Base-by-base conservation (phyloP, 176 grass and related monocot species). In the Cymbopogon citratus region DNA sequence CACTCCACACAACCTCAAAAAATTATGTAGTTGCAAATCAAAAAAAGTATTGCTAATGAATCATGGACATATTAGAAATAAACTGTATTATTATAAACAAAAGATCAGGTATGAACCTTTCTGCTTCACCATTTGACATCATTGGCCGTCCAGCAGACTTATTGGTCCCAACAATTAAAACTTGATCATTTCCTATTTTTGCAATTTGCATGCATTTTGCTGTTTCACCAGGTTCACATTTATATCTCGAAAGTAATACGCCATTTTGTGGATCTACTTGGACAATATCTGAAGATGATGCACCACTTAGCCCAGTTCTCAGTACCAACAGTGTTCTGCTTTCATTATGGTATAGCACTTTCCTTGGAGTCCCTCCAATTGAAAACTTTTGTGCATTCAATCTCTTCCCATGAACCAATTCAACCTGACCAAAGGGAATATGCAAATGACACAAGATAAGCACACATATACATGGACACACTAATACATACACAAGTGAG, bases 191-290 rank as follows among this genome's bases (percentile, higher is more conserved):
- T 67, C 92, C 96, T 82, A 91, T 85, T 83, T 89, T 93, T 84
- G 88, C 78, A 88, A 95, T 93, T 89, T 93, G 86, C 90, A 99
- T 95, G 82, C 92, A 95, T 80, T 90, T 99, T 83, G 96, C 96
- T 77, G 89, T 93, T 93, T 99, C 96, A 16, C 96, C 96, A 83
- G 85, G 86, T 80, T 93, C 89, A 56, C 86, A 99, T 71, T 95
- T 93, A 84, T 93, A 99, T 79, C 85, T 93, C 39, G 89, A 99
- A 88, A 99, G 84, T 82, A 99, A 84, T 40, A 44, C 71, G 35
- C 96, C 96, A 83, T 82, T 93, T 49, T 87, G 74, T 86, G 92
- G 96, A 85, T 99, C 91, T 79, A 99, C 83, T 84, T 92, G 89
- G 77, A 92, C 85, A 81, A 99, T 74, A 84, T 99, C 96, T 12